phyloP scores from a whole-genome alignment of 495 filamentous ascomycete species.

The Physcia stellaris region DNA sequence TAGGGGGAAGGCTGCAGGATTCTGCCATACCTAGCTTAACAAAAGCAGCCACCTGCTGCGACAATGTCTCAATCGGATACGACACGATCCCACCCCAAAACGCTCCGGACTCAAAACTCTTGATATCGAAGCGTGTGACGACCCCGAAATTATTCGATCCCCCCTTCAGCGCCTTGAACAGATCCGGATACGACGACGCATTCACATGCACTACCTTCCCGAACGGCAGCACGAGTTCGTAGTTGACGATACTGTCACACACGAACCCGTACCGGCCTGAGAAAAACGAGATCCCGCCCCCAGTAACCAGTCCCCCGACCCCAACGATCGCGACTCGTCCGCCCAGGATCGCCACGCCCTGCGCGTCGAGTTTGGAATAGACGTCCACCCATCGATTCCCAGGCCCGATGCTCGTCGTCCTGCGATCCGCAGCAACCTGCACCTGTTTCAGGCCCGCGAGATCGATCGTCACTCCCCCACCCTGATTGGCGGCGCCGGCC shows the following conservation, averaged over 20 bases:
- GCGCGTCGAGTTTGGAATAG: constrained; percentile 22
- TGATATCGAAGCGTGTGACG: constrained; percentile 37
- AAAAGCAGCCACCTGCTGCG: constrained; percentile 8
- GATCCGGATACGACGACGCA: constrained; percentile 23
- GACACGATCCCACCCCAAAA: constrained; percentile 29
- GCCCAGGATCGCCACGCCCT: constrained; percentile 23
- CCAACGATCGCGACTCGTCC: constrained; percentile 17
- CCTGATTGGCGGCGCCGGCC: constrained; percentile 25
- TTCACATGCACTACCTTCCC: constrained; percentile 36
- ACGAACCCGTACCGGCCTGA: constrained; percentile 28
- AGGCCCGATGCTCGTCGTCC: constrained; percentile 26
- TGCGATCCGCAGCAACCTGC: constrained; percentile 23
- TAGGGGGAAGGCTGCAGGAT: too few species aligned
- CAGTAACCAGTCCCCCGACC: constrained; percentile 1
- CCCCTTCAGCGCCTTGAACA: constrained; percentile 42
- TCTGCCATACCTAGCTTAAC: too few species aligned
- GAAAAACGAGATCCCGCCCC: constrained; percentile 27
- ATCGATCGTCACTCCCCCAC: constrained; percentile 37
- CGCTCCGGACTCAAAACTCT: constrained; percentile 12
- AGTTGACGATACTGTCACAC: constrained; percentile 34
- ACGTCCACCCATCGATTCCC: constrained; percentile 33
- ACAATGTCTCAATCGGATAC: constrained; percentile 14
- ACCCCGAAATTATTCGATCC: constrained; percentile 42
- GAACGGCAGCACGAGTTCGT: constrained; percentile 37
- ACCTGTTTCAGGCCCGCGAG: constrained; percentile 29